Base-by-base conservation (phyloP, 2,329 filamentous ascomycete species). In the Rhynchosporium secalis region DNA sequence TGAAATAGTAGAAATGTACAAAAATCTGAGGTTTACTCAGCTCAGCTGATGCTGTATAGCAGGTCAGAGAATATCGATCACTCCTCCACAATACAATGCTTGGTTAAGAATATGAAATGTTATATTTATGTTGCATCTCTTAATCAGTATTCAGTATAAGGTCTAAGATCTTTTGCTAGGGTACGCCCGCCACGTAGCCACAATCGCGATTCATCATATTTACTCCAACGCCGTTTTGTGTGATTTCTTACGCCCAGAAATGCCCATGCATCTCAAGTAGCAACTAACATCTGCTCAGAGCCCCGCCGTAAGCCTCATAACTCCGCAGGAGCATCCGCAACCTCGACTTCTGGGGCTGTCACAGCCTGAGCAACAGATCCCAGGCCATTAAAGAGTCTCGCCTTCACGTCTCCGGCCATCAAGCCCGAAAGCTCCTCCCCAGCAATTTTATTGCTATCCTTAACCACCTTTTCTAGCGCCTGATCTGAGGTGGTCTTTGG, bases 401-500 rank as follows among this genome's bases (percentile, higher is more conserved):
- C 78, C 71, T 83, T 83, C 33, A 83, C 78, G 51, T 81, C 78
- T 33, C 72, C 75, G 45, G 76, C 75, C 67, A 78, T 72, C 46
- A 78, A 65, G 5, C 77, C 77, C 0, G 72, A 73, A 49, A 72
- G 72, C 64, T 85, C 83, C 68, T 86, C 83, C 0, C 79, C 78
- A 5, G 81, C 79, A 71, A 86, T 83, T 67, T 83, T 81, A 65
- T 83, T 81, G 58, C 83, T 82, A 65, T 83, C 82, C 45, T 78
- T 78, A 7, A 84, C 80, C 40, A 84, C 77, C 70, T 83, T 83
- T 46, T 74, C 75, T 56, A 90, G 73, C 52, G 83, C 79, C 68
- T 77, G 78, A 62, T 86, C 75, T 49, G 75, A 70, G 62, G 62
- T 58, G 52, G 66, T 71, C 9, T 59, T 68, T 55, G 59, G 61